Evolutionary conservation across 2,329 filamentous ascomycete species (phyloP), one percentile per base, ranked within the genome.

Genomic region (Colletotrichum sp.): DNA sequence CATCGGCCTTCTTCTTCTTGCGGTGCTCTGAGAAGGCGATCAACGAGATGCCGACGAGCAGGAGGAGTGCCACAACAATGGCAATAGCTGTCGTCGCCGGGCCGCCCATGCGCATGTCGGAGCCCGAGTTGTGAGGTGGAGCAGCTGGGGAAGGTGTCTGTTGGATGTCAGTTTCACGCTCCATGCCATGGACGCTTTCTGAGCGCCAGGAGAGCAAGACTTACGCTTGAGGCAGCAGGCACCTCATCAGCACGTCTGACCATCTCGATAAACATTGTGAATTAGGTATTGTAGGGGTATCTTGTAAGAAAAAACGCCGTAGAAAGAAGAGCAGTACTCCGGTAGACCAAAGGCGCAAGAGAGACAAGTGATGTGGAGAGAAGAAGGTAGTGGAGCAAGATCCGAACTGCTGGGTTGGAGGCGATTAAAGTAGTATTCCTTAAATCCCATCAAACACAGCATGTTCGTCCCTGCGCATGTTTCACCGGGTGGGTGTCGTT

Each of bases 401-500:
- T 13, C 7, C 26, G 26, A 18, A 18, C 59, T 62, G 28, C 18
- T 49, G 44, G 44, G 44, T 49, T 21, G 6, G n/a, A 12, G 44
- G n/a, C 6, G 44, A 49, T 62, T 62, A 32, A 62, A 34, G 59
- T 62, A 62, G 59, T 34, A 24, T 15, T 34, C 44, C 10, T 49
- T 6, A 3, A 62, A 34, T 32, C 59, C n/a, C 28, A n/a, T 62
- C 6, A 62, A 62, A 62, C 28, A 62, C 59, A 16, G n/a, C 34
- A 64, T 64, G 32, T 64, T 64, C 34, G 62, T 64, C 62, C 62
- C 34, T 64, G 62, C 62, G 62, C 62, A 5, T 36, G 62, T 64
- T 64, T 64, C 62, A 64, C n/a, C 24, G 62, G n/a, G 32, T 44
- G 62, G 62, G 62, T 36, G 30, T 32, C 30, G 13, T 34, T 36